Evolutionary conservation across 2,329 filamentous ascomycete genomes (phyloP), one percentile per base, ranked within the genome.

Genomic region (Diaporthe vexans): DNA sequence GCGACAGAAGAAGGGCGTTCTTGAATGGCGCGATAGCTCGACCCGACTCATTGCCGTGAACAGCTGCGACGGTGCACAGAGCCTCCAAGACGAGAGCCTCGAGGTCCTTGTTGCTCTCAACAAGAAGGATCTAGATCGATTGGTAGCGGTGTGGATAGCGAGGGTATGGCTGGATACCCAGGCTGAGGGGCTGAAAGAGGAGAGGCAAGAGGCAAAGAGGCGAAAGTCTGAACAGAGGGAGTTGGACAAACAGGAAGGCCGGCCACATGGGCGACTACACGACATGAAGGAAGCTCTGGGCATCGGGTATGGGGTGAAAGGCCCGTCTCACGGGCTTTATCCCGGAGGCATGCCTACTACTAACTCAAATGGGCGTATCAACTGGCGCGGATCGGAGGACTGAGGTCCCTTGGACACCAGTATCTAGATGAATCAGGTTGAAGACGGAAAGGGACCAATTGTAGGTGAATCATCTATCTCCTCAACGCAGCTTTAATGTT

Each of bases 81-180:
- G 43, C 2, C 11, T 40, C 5, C 59, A 65, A 19, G 71, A 67
- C 13, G 73, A 75, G 48, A 54, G 40, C 21, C 56, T 75, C 0
- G 35, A 75, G 1, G 72, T 75, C 37, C 37, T 69, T 24, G 56
- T 70, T 4, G 11, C 70, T 2, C 33, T 75, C 15, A 56, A 70
- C 24, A 75, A 75, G 40, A 51, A 43, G 15, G 48, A 63, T 2
- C 33, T 75, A 4, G 63, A 73, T n/a, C n/a, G 70, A 8, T 26
- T 73, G 1, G 71, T 70, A 2, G 73, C 70, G 21, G 24, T 73
- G 21, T 75, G 71, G 70, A 21, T 75, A 4, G 71, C 61, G 21
- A 57, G 71, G 15, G 37, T 75, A 1, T 70, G 71, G 56, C 56
- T 70, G 3, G 73, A 57, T 3, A 43, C 54, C 9, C 56, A 70